Base-by-base conservation (phyloP, 2,329 filamentous ascomycete species). In the Penicillium sp. region DNA sequence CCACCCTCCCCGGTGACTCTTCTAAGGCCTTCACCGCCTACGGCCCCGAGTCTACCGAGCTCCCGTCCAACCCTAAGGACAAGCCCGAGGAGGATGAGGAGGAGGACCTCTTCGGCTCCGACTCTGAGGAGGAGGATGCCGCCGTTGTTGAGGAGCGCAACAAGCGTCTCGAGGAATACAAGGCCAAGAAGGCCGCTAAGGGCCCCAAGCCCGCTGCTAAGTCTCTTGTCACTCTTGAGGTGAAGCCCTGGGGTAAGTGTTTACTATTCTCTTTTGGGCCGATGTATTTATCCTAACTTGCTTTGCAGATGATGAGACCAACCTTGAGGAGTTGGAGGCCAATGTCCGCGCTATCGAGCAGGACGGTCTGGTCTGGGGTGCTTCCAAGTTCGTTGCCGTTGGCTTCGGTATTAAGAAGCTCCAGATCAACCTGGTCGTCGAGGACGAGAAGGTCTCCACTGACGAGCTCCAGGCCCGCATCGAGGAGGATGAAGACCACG, bases 321-420 rank as follows among this genome's bases (percentile, higher is more conserved):
- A 95, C 76, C 90, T 97, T 83, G 81, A 77, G 62, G 82, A 82
- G 65, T 80, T 98, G 53, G 89, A 95, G 80, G 79, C 75, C 28
- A 78, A 85, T 59, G 91, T 97, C 64, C 87, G 89, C 67, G 75
- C 78, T 61, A 92, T 97, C 64, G 83, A 92, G 76, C 84, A 87
- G 81, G 92, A 97, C 43, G 93, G 93, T 78, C 88, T 98, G 56
- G 85, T 95, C 58, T 98, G 93, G 93, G 92, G 92, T 84, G 84
- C 80, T 59, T 91, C 88, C 73, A 88, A 93, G 81, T 80, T 95
- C 60, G 86, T 95, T 45, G 74, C 91, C 61, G 86, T 98, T 66
- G 92, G 91, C 68, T 98, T 89, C 81, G 93, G 93, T 81, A 95
- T 98, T 81, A 93, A 88, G 82, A 97, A 97, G 84, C 85, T 98